Conservation (phyloP, 176 grass and related monocot species). For the Lolium rigidum region DNA sequence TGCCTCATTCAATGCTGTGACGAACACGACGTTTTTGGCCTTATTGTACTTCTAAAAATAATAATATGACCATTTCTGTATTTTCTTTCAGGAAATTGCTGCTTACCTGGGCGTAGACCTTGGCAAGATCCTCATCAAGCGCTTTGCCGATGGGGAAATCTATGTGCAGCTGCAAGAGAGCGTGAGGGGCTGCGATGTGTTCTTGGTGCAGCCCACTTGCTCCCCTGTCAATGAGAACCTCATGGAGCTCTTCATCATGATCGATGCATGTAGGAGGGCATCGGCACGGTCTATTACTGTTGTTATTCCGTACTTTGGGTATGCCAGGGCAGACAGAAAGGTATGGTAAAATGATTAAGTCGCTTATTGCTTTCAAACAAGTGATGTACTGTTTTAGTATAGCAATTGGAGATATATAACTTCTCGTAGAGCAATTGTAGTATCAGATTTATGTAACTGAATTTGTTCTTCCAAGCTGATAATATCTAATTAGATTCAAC, state of each 20-base stretch:
- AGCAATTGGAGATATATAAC: no score
- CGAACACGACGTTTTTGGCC: background rate
- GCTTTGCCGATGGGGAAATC: slow-evolving; percentile 93
- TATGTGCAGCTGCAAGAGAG: slow-evolving; percentile 96
- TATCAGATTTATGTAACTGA: background rate
- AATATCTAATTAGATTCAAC: background rate
- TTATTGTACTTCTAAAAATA: background rate
- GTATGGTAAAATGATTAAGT: slow-evolving; percentile 28
- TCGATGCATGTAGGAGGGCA: slow-evolving; percentile 87
- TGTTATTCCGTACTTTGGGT: slow-evolving; percentile 96
- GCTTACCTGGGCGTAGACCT: slow-evolving; percentile 83
- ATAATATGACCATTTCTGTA: background rate
- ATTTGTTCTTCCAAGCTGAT: background rate
- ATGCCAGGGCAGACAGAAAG: slow-evolving; percentile 99
- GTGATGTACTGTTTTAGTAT: no score
- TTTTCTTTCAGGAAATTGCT: slow-evolving; percentile 71
- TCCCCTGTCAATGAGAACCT: slow-evolving; percentile 96
- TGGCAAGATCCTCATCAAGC: slow-evolving; percentile 84
- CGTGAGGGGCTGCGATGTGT: slow-evolving; percentile 92
- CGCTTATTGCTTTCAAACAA: slow-evolving; percentile 3
- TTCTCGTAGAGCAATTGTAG: no score
- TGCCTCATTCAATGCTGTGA: background rate
- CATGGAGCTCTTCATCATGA: slow-evolving; percentile 96
- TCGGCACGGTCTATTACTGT: slow-evolving; percentile 90
- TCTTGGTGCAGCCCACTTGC: slow-evolving; percentile 89